phyloP scores from a whole-genome alignment of 352 stramenopile genomes.

The Globisporangium apiculatum region DNA sequence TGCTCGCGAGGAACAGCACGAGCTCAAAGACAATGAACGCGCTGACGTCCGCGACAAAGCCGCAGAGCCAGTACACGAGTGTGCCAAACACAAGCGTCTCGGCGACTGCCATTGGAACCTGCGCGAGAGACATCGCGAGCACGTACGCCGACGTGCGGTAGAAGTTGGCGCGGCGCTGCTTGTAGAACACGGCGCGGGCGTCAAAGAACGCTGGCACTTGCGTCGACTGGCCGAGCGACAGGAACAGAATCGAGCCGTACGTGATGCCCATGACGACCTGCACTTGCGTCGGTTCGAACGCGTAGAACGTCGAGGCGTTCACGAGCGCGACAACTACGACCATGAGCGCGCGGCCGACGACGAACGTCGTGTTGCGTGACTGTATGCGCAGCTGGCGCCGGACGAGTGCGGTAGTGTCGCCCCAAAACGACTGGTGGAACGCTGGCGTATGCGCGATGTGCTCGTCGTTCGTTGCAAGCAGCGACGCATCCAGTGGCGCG shows the following conservation, averaged over 20 bases:
- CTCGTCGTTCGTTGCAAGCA: constrained; percentile 19
- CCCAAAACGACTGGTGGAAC: constrained; percentile 34
- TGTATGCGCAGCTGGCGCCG: constrained; percentile 56
- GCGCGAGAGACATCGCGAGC: constrained; percentile 47
- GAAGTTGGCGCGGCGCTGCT: constrained; percentile 74
- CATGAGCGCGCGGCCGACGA: constrained; percentile 34
- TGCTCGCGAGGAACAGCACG: constrained; percentile 36
- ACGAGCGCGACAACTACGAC: constrained; percentile 32
- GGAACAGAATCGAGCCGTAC: constrained; percentile 71
- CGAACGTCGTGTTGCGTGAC: constrained; percentile 35
- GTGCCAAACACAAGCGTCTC: constrained; percentile 74
- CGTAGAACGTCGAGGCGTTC: constrained; percentile 34
- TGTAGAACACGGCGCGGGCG: constrained; percentile 65
- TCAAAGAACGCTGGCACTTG: constrained; percentile 72
- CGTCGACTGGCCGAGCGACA: constrained; percentile 59
- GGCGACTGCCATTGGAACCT: constrained; percentile 46
- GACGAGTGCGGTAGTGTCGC: constrained; percentile 25
- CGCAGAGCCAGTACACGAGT: constrained; percentile 80
- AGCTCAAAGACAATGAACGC: constrained; percentile 38
- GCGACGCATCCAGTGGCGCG: constrained; percentile 15
- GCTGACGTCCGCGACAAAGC: constrained; percentile 22
- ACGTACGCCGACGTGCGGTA: constrained; percentile 57
- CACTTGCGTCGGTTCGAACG: constrained; percentile 28
- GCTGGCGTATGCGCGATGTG: constrained; percentile 32
- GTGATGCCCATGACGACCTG: constrained; percentile 59